Evolutionary conservation across 164 flowering plant genomes (phyloP).

Genomic region (Annona squamosa): DNA sequence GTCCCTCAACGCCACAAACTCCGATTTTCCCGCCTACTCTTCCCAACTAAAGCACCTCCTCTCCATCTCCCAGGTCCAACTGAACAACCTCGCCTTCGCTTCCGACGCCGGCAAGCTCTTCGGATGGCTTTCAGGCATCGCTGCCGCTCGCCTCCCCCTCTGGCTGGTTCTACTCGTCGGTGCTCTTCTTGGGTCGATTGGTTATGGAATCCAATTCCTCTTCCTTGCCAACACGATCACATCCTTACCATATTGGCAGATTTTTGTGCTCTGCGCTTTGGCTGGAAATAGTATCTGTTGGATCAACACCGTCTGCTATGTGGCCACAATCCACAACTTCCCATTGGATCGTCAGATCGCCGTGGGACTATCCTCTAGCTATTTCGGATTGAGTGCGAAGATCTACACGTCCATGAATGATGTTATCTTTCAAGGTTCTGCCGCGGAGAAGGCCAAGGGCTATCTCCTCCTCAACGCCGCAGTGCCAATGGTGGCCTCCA

Average conservation of each 20-base stretch:
- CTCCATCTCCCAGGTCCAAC: constrained; percentile 64
- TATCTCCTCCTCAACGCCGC: constrained; percentile 61
- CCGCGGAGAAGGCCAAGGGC: constrained; percentile 15
- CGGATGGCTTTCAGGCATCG: constrained; percentile 75
- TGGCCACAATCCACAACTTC: constrained; percentile 47
- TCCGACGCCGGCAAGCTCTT: constrained; percentile 90
- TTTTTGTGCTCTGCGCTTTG: constrained; percentile 51
- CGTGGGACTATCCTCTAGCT: constrained; percentile 69
- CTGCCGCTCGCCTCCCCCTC: constrained; percentile 54
- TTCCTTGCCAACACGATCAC: constrained; percentile 30
- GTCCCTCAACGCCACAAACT: constrained; percentile 63
- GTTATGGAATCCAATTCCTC: constrained; percentile 77
- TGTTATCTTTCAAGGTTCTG: not conserved
- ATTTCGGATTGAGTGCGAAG: constrained; percentile 64
- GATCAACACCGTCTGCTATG: constrained; percentile 84
- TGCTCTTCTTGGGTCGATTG: constrained; percentile 48
- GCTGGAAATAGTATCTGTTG: constrained; percentile 94
- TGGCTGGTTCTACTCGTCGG: constrained; percentile 68
- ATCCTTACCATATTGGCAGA: constrained; percentile 37
- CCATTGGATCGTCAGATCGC: constrained; percentile 48
- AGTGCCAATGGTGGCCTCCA: constrained; percentile 41
- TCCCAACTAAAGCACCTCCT: constrained; percentile 61
- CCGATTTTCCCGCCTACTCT: constrained; percentile 80
- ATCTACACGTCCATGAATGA: constrained; percentile 32
- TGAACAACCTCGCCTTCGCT: constrained; percentile 86